Percentiles rank a stretch among this genome's conserved stretches.
Evolutionary conservation across 83 land plant species (phyloP).

Genomic region (Picea abies): DNA sequence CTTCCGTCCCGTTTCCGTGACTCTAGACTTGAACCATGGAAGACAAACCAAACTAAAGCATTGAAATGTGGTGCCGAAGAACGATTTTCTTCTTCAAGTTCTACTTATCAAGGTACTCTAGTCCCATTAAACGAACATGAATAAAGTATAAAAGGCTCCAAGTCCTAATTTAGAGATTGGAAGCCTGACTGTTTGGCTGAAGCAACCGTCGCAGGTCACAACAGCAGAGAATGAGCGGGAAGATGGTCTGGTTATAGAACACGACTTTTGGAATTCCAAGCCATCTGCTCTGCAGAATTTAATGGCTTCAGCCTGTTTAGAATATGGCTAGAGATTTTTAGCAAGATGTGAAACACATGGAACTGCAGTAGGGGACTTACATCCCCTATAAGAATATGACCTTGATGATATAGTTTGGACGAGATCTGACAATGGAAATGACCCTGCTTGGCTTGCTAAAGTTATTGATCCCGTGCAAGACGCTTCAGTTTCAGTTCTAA

Average conservation of each 20-base stretch:
- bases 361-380: not conserved
- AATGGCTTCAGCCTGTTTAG: not conserved
- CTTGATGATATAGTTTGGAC: slow-evolving; percentile 94
- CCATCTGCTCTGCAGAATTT: slow-evolving; percentile 8
- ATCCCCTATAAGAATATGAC: slow-evolving; percentile 51
- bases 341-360: not conserved
- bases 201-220: not conserved
- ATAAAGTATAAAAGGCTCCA: slow-evolving; percentile 15
- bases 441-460: slow-evolving; percentile 91
- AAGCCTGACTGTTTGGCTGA: not conserved
- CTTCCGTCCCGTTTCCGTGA: slow-evolving; percentile 63
- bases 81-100: not conserved
- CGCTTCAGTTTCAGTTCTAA: slow-evolving; percentile 78
- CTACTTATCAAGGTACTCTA: not conserved
- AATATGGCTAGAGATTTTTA: not conserved
- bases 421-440: slow-evolving; percentile 55
- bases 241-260: not conserved
- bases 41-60: slow-evolving; percentile 36
- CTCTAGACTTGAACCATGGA: slow-evolving; percentile 61
- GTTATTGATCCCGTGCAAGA: slow-evolving; percentile 83
- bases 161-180: slow-evolving; percentile 11
- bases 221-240: not conserved
- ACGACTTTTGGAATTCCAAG: slow-evolving; percentile 7
- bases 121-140: slow-evolving; percentile 10
- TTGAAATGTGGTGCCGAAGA: not conserved